phyloP scores from a whole-genome alignment of 2,329 filamentous ascomycete species.

The Ascosphaera apis region DNA sequence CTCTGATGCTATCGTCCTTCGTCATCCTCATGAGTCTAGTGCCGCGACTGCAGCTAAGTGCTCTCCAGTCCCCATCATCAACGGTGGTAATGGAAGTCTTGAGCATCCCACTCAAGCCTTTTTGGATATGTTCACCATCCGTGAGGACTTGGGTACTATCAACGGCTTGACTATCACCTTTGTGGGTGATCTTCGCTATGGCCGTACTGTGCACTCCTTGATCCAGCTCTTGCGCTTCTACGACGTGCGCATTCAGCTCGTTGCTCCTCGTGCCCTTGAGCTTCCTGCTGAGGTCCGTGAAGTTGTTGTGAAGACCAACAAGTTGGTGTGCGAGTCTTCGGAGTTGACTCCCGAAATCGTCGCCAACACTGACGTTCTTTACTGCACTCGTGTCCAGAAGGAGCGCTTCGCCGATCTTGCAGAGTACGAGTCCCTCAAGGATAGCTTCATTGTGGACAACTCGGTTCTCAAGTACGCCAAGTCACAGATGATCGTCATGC shows the following conservation, averaged over 20 bases:
- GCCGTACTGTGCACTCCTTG: conserved; percentile 83
- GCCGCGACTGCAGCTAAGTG: conserved; percentile 68
- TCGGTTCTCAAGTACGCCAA: conserved; percentile 77
- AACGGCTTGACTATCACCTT: conserved; percentile 93
- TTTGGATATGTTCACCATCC: conserved; percentile 93
- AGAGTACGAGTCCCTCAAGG: conserved; percentile 72
- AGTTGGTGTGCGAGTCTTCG: conserved; percentile 53
- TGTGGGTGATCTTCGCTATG: conserved; percentile 76
- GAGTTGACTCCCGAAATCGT: conserved; percentile 71
- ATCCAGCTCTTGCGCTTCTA: conserved; percentile 90
- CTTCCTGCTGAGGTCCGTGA: conserved; percentile 56
- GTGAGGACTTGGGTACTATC: conserved; percentile 88
- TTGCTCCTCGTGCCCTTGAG: conserved; percentile 55
- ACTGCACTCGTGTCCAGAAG: conserved; percentile 92
- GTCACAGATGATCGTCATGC: conserved; percentile 80
- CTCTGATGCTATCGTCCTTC: conserved; percentile 82
- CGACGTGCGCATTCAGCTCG: conserved; percentile 80
- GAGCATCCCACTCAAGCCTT: conserved; percentile 97
- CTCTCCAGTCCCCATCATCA: conserved; percentile 80
- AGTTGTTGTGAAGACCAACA: conserved; percentile 47
- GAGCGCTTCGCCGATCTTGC: conserved; percentile 69
- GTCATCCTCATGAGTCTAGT: conserved; percentile 65
- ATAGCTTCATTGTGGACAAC: conserved; percentile 76
- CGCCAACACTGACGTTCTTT: conserved; percentile 69
- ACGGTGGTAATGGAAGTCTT: conserved; percentile 83